phyloP scores from a whole-genome alignment of 2,329 filamentous ascomycete species.

The Exophiala oligosperma region DNA sequence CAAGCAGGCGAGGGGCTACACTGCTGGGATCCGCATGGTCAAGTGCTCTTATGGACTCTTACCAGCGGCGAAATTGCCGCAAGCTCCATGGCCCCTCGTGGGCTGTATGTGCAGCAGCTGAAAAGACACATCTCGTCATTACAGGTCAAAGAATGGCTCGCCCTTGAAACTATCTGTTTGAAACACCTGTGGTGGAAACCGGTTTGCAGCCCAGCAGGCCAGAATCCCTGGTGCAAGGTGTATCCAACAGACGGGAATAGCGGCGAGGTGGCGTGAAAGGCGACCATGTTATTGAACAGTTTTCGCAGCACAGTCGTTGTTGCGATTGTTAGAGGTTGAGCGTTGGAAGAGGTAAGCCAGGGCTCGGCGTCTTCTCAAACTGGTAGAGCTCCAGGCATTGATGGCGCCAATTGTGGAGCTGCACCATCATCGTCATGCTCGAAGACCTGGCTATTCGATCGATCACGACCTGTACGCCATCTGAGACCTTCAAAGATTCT shows the following conservation, averaged over 20 bases:
- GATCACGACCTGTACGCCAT: conserved; percentile 14
- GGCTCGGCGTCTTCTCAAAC: conserved; percentile 2
- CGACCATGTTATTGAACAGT: too few species aligned
- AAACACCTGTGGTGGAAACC: conserved; percentile 24
- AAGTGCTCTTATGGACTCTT: conserved; percentile 21
- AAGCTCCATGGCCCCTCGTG: conserved; percentile 7
- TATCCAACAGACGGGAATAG: background rate
- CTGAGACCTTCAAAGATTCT: conserved; percentile 23
- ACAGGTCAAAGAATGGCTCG: conserved; percentile 14
- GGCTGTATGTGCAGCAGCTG: conserved; percentile 20
- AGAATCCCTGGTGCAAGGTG: conserved; percentile 17
- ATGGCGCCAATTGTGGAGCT: conserved; percentile 12
- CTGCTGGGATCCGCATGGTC: conserved; percentile 17
- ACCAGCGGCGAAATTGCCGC: conserved; percentile 18
- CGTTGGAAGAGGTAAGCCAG: background rate
- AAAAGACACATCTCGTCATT: conserved; percentile 6
- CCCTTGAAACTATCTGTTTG: conserved; percentile 15
- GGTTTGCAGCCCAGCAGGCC: conserved; percentile 16
- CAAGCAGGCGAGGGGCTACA: conserved; percentile 7
- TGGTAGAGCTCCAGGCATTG: conserved; percentile 24
- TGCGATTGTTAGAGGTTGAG: background rate
- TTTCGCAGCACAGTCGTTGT: too few species aligned
- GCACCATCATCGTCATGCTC: conserved; percentile 20
- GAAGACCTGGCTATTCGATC: conserved; percentile 26
- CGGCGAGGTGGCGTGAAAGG: background rate